Evolutionary conservation across 345 rosid species (phyloP), one percentile per base, ranked within the genome.

Genomic region (Erodium maritimum): DNA sequence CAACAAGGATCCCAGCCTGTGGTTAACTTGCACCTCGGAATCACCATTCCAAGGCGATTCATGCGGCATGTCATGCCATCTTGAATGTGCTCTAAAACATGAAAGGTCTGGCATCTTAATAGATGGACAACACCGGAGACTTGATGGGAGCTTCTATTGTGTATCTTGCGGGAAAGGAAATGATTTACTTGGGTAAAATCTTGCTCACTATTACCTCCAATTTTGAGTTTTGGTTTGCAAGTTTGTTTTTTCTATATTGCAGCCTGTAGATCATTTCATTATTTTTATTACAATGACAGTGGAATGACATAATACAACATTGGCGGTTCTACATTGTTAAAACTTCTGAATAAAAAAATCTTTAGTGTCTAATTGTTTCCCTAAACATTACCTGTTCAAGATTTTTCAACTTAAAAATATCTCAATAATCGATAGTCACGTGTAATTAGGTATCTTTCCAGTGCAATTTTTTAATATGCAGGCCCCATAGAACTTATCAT

Each of bases 1-100:
- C 78, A 85, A 85, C 55, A 93, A 93, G 75, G 99, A 89, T 72
- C 95, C 95, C 51, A 93, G 97, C 70, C 73, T 93, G 56, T 93
- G 99, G 99, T 65, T 90, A 54, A 76, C 73, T 60, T 93, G 99
- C 70, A 75, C 79, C 73, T 64, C 82, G 9, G 91, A 87, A 65
- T 76, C 86, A 61, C 95, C 84, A 23, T 79, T 62, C 62, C 77
- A 61, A 57, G 85, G 81, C 14, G 74, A 79, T 72, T 74, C 83
- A 42, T 94, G 99, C 75, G 91, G 90, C 20, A 67, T 84, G 87
- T 85, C 95, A 19, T 85, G 86, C 67, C 99, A 94, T 73, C 83
- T 94, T 61, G 95, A 85, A 29, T 93, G 99, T 75, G 85, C 88
- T 62, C 73, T 89, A 53, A 83, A 79, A 62, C 71, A 85, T 66